Conservation (phyloP, 2,329 filamentous ascomycete species). For the Fonsecaea multimorphosa region DNA sequence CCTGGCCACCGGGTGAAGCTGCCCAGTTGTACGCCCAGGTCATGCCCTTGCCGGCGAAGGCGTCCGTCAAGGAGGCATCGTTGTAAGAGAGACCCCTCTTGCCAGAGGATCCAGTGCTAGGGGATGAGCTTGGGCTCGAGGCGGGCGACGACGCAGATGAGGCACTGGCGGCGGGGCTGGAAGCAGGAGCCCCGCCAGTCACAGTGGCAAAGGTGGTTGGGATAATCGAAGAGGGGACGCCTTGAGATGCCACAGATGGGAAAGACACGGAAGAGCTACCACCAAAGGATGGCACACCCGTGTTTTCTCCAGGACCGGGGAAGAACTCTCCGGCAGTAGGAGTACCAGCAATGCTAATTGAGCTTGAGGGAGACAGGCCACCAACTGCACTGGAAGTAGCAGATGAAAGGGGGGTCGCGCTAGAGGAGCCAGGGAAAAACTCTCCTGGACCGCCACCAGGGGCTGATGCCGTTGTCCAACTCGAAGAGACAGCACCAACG, state of each 20-base stretch:
- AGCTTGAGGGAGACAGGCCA: conserved; percentile 13
- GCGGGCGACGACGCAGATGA: conserved; percentile 24
- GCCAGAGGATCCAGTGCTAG: conserved; percentile 34
- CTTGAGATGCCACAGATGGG: conserved; percentile 12
- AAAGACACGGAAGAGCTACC: conserved; percentile 11
- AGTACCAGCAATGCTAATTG: conserved; percentile 21
- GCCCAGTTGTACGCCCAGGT: conserved; percentile 58
- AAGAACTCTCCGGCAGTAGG: conserved; percentile 33
- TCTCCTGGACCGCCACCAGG: no score
- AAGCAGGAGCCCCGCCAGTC: conserved; percentile 19
- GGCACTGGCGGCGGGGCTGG: conserved; percentile 14
- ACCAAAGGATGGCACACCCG: not conserved
- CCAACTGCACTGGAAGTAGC: conserved; percentile 17
- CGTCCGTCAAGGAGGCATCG: conserved; percentile 42
- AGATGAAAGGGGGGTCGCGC: conserved; percentile 5
- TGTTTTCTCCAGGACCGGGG: conserved; percentile 18
- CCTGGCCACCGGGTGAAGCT: conserved; percentile 40
- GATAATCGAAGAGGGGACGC: conserved; percentile 14
- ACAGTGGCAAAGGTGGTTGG: conserved; percentile 37
- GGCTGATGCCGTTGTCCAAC: no score
- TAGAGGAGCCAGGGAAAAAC: no score
- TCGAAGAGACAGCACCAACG: no score
- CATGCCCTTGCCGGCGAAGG: conserved; percentile 44
- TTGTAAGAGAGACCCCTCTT: conserved; percentile 53
- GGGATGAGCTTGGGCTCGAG: conserved; percentile 28